These are phyloP conservation scores for Trypanosoma rangeli DNA, from an alignment of 208 protist genomes.

Conservation along the genomic window DNA sequence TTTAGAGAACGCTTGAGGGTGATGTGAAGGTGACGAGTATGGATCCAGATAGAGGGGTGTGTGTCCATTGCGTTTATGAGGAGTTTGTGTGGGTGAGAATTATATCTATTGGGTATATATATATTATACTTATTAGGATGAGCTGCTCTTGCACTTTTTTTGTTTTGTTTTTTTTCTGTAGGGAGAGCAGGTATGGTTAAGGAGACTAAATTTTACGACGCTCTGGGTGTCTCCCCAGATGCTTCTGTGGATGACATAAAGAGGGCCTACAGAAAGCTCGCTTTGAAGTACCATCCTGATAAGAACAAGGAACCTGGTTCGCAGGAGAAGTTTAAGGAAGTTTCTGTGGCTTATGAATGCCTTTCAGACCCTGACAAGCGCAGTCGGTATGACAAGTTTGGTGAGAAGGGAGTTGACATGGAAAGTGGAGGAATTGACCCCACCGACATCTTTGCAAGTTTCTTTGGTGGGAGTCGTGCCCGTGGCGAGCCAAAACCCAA, in stretches of 20 bases:
- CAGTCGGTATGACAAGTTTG: conserved; percentile 97
- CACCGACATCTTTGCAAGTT: conserved; percentile 89
- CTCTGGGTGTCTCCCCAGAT: conserved; percentile 73
- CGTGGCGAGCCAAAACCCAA: conserved; percentile 94
- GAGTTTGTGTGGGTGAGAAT: conserved; percentile 2
- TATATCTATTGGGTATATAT: background rate
- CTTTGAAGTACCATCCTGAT: conserved; percentile 95
- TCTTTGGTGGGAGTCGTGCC: conserved; percentile 85
- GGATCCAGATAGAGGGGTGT: background rate
- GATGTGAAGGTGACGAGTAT: conserved; percentile 3
- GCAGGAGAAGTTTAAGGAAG: conserved; percentile 94
- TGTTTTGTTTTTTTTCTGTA: conserved; percentile 1
- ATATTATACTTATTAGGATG: background rate
- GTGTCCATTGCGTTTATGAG: conserved; percentile 1
- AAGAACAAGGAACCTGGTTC: conserved; percentile 89
- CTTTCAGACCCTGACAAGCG: conserved; percentile 97
- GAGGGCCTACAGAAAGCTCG: conserved; percentile 92
- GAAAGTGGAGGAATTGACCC: conserved; percentile 86
- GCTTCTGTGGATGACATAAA: conserved; percentile 92
- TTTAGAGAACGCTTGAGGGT: conserved; percentile 60
- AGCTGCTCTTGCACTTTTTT: background rate
- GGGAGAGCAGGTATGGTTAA: conserved; percentile 69
- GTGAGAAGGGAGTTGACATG: conserved; percentile 95
- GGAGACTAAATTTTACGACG: conserved; percentile 91
- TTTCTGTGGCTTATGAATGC: conserved; percentile 97